Conservation (phyloP, 2,329 filamentous ascomycete species). For the Fusarium sublunatum region DNA sequence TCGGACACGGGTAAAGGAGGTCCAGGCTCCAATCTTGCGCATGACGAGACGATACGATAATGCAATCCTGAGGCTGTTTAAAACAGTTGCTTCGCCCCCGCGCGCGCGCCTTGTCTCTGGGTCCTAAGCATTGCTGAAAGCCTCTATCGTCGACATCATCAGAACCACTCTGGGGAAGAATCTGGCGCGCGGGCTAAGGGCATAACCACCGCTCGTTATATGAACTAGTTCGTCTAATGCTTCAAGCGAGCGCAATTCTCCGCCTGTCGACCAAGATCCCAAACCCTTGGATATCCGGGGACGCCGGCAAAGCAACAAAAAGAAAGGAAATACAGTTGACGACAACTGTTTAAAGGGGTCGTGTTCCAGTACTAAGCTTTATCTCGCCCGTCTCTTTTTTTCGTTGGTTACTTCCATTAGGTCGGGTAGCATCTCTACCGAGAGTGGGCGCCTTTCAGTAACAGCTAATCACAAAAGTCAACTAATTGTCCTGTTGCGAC, state of each 20-base stretch:
- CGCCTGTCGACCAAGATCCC: slow-evolving; percentile 31
- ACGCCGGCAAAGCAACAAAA: slow-evolving; percentile 17
- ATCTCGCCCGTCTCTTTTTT: slow-evolving; percentile 2
- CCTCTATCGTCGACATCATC: slow-evolving; percentile 11
- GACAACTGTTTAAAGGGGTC: slow-evolving; percentile 19
- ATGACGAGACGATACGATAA: slow-evolving; percentile 6
- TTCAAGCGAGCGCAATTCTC: slow-evolving; percentile 40
- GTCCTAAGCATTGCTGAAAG: background rate
- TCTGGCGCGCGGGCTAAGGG: background rate
- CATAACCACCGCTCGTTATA: slow-evolving; percentile 22
- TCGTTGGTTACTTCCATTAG: background rate
- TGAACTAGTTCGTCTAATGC: slow-evolving; percentile 34
- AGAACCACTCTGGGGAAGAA: background rate
- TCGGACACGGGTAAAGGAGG: slow-evolving; percentile 13
- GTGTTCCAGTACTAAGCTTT: background rate
- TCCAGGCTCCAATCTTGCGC: slow-evolving; percentile 22
- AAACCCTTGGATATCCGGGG: slow-evolving; percentile 26
- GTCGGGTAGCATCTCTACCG: slow-evolving; percentile 3
- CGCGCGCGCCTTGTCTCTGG: slow-evolving; percentile 4
- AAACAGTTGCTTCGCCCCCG: slow-evolving; percentile 18
- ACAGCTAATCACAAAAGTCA: slow-evolving; percentile 15
- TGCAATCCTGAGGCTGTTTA: slow-evolving; percentile 13
- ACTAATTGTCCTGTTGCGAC: background rate
- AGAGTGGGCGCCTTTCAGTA: slow-evolving; percentile 12
- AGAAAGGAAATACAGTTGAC: slow-evolving; percentile 17